Conservation (phyloP, 805 yeast genomes). For the Ogataea siamensis region DNA sequence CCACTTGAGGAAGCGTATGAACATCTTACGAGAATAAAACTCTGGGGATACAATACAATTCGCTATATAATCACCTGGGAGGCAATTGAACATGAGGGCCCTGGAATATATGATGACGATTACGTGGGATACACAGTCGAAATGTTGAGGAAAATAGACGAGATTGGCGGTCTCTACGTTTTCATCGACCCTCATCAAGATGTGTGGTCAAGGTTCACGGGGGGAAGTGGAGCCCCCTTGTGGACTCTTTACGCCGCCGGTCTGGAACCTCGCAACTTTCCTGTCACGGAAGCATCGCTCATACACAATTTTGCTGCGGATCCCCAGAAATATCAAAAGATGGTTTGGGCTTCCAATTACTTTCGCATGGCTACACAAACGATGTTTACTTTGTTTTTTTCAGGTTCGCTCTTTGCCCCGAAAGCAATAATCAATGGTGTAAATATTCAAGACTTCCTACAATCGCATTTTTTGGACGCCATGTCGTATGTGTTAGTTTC, state of each 20-base stretch:
- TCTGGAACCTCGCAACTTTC: slow-evolving; percentile 70
- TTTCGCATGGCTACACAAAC: slow-evolving; percentile 68
- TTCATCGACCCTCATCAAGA: slow-evolving; percentile 91
- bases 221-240: slow-evolving; percentile 92
- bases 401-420: slow-evolving; percentile 77
- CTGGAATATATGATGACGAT: slow-evolving; percentile 76
- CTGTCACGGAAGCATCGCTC: slow-evolving; percentile 73
- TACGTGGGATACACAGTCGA: slow-evolving; percentile 68
- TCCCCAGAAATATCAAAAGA: slow-evolving; percentile 60
- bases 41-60: slow-evolving; percentile 79
- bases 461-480: slow-evolving; percentile 57
- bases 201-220: slow-evolving; percentile 85
- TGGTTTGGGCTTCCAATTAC: slow-evolving; percentile 93
- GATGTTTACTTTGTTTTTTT: slow-evolving; percentile 85
- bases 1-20: slow-evolving; percentile 67
- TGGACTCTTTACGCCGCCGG: slow-evolving; percentile 94
- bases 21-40: slow-evolving; percentile 68
- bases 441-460: slow-evolving; percentile 78
- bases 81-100: slow-evolving; percentile 86
- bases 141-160: slow-evolving; percentile 53
- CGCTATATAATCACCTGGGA: slow-evolving; percentile 87
- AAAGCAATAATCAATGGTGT: slow-evolving; percentile 64
- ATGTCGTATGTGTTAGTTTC: slow-evolving; percentile 45
- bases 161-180: slow-evolving; percentile 72
- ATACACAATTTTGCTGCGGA: slow-evolving; percentile 58